Evolutionary conservation across 2,329 filamentous ascomycete genomes (phyloP), one percentile per base, ranked within the genome.

Genomic region (Escovopsis sp.): DNA sequence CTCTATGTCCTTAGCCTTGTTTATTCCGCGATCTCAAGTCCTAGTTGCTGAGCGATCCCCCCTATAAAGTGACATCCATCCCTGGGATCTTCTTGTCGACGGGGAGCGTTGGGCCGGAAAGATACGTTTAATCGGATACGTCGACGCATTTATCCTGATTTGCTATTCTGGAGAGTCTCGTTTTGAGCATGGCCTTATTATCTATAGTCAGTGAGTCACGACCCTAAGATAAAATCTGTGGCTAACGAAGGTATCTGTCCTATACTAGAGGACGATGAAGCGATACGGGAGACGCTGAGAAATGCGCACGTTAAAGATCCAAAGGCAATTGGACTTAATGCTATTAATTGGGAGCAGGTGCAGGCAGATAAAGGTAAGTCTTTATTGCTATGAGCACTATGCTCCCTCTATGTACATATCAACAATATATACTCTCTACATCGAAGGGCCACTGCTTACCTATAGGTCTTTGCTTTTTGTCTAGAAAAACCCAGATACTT

Each of bases 61-160:
- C n/a, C n/a, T n/a, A n/a, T n/a, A n/a, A n/a, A 45, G 43, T 16
- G 43, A 45, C 13, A 43, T 45, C 14, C 41, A 43, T 31, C 43
- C 43, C 14, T 40, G 43, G 43, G 40, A 45, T 14, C 30, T 45
- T 34, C 41, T 45, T 14, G 35, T 45, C 15, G 15, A 45, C 25
- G 41, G 37, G 12, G 33, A 43, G 15, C 40, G 43, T 7, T 45
- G 43, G 43, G 14, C 36, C 7, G 43, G 43, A 14, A 45, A 45
- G 24, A 37, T 45, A 8, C 44, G 44, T n/a, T 36, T 46, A 13
- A 31, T 46, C 13, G 44, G 41, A 12, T 48, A 37, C 30, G 39
- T 47, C 27, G 47, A 48, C 10, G 45, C 40, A 5, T 47, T 48
- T 37, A 43, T 48, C 41, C 37, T 48, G 11, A 48, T 48, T 31